A percentile compares a stretch with the other conserved stretches of the same genome.
phyloP scores from a whole-genome alignment of 164 flowering plant species.

The Kalanchoe fedtschenkoi region DNA sequence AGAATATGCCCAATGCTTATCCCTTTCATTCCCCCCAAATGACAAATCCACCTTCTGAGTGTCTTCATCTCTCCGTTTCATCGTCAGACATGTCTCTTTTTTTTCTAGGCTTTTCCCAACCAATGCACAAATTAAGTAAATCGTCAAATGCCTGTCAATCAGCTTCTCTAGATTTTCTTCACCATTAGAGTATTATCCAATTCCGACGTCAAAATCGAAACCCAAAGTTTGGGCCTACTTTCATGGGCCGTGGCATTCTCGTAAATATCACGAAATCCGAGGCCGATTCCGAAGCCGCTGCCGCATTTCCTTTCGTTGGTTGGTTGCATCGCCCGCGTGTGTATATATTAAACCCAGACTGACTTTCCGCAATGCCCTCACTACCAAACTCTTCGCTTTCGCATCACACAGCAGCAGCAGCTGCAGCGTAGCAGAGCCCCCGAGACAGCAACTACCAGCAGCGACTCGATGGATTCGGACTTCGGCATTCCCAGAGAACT shows the following conservation, averaged over 20 bases:
- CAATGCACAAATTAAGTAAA: too few species aligned
- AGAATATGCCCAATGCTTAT: background rate
- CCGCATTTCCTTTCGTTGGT: conserved; percentile 4
- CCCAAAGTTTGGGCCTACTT: background rate
- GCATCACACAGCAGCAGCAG: background rate
- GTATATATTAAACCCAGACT: background rate
- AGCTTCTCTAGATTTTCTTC: too few species aligned
- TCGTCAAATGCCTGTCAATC: too few species aligned
- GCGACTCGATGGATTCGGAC: conserved; percentile 68
- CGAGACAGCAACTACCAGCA: background rate
- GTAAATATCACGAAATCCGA: background rate
- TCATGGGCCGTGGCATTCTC: background rate
- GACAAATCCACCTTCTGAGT: too few species aligned
- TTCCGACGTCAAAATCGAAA: too few species aligned
- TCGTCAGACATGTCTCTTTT: too few species aligned
- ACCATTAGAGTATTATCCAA: too few species aligned
- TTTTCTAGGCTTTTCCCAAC: too few species aligned
- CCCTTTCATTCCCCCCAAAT: too few species aligned
- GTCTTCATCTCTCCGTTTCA: too few species aligned
- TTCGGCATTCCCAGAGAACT: conserved; percentile 84
- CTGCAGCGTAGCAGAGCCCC: too few species aligned
- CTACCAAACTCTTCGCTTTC: background rate
- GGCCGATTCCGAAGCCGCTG: background rate
- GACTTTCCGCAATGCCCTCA: background rate
- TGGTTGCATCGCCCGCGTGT: conserved; percentile 11